Percentiles rank a stretch among this genome's conserved stretches.
Conservation (phyloP, 148 eudicot genomes). For the Diospyros kaki region DNA sequence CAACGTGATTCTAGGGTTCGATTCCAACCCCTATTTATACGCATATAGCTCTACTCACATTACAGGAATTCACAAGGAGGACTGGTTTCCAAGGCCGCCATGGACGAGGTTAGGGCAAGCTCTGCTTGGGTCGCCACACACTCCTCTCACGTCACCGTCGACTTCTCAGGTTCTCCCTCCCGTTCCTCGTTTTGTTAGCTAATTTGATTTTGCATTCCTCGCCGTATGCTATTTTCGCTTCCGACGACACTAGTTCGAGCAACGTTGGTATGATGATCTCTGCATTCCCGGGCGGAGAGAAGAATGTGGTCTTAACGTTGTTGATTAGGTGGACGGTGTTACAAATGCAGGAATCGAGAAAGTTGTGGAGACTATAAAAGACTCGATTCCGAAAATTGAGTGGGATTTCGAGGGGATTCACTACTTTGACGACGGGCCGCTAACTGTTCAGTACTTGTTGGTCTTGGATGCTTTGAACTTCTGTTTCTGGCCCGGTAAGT, state of each 20-base stretch:
- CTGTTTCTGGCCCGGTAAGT: constrained; percentile 77
- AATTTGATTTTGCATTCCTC: not conserved
- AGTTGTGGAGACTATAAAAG: constrained; percentile 51
- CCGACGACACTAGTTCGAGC: not conserved
- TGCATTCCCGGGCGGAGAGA: not conserved
- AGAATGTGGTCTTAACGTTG: not conserved
- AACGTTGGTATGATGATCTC: not conserved
- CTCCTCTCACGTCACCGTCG: constrained; percentile 46
- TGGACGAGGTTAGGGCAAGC: constrained; percentile 49
- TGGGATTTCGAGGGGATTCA: constrained; percentile 94
- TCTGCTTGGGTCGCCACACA: constrained; percentile 54
- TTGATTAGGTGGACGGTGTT: not conserved
- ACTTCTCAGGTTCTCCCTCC: constrained; percentile 22
- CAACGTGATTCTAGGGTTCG: too few relatives aligned
- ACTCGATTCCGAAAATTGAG: constrained; percentile 63
- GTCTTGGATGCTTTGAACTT: constrained; percentile 72
- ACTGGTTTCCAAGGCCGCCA: constrained; percentile 16
- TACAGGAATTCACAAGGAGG: not conserved
- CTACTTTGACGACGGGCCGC: constrained; percentile 58
- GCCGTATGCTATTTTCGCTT: not conserved
- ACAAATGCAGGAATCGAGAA: constrained; percentile 62
- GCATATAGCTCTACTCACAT: too few relatives aligned
- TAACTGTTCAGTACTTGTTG: constrained; percentile 68
- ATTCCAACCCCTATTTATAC: too few relatives aligned
- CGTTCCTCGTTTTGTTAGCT: not conserved